Evolutionary conservation across 371 early-diverging fungal genomes (phyloP).

Genomic region (Apophysomyces variabilis): DNA sequence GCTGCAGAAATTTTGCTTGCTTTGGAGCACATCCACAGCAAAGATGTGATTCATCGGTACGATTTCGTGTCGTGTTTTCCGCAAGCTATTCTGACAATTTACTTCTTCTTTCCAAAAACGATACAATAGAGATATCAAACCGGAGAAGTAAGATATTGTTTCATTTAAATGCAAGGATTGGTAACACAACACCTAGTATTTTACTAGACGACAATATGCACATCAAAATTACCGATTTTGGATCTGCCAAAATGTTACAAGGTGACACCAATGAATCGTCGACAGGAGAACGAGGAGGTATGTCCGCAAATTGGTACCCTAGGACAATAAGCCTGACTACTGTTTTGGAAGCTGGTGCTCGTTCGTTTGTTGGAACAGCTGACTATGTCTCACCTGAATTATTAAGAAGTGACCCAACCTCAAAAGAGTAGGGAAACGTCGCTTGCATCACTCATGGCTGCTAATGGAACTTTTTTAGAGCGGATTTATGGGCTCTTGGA

Average conservation of each 20-base stretch:
- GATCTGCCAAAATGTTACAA: conserved; percentile 88
- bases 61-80: too few relatives aligned
- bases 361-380: conserved; percentile 97
- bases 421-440: conserved; percentile 53
- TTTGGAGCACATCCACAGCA: conserved; percentile 83
- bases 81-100: background rate
- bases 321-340: too few relatives aligned
- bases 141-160: conserved; percentile 73
- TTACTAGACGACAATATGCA: conserved; percentile 83
- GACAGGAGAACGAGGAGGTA: conserved; percentile 16
- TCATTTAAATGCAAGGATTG: too few relatives aligned
- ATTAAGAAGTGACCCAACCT: conserved; percentile 82
- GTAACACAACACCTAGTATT: conserved; percentile 57
- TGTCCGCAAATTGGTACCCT: background rate
- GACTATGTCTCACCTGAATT: conserved; percentile 98
- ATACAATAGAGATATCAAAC: conserved; percentile 78
- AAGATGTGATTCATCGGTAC: conserved; percentile 81
- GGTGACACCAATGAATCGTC: conserved; percentile 22
- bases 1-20: conserved; percentile 87
- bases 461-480: conserved; percentile 42
- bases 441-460: background rate
- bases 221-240: conserved; percentile 96
- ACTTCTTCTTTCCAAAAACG: conserved; percentile 4
- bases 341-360: conserved; percentile 39
- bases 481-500: conserved; percentile 98